A percentile compares a stretch with the other conserved stretches of the same genome.
phyloP scores from a whole-genome alignment of 176 grass and related monocot genomes.

The Paspalum vaginatum region DNA sequence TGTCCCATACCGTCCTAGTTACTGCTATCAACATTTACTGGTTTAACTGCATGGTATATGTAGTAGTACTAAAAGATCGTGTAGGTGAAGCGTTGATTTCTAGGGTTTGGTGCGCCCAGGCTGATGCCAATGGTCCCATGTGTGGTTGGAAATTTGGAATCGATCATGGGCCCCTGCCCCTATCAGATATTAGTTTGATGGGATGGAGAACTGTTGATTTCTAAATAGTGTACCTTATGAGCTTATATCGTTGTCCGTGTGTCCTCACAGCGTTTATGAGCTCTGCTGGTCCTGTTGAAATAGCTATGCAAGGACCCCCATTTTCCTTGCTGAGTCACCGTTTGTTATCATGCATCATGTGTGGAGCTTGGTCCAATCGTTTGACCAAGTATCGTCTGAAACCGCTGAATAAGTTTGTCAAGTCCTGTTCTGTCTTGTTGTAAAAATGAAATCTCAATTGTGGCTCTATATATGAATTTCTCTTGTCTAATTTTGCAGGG shows the following conservation, averaged over 20 bases:
- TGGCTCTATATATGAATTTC: constrained; percentile 18
- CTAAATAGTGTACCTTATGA: constrained; percentile 19
- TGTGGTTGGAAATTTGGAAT: constrained; percentile 33
- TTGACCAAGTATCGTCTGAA: not conserved
- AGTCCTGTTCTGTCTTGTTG: constrained; percentile 2
- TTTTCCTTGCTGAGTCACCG: not conserved
- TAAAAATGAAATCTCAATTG: constrained; percentile 8
- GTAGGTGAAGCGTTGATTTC: constrained; percentile 44
- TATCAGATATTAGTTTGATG: not conserved
- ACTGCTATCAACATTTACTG: not conserved
- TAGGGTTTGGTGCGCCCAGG: constrained; percentile 26
- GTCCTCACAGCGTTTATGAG: constrained; percentile 1
- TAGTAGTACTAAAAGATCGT: constrained; percentile 23
- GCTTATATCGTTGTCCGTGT: not conserved
- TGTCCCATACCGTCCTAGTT: not conserved
- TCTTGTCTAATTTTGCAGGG: constrained; percentile 42
- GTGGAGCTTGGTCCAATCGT: not conserved
- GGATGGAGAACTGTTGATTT: constrained; percentile 7
- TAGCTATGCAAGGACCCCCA: not conserved
- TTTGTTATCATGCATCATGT: not conserved
- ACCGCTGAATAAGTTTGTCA: not conserved
- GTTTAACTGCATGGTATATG: constrained; percentile 18
- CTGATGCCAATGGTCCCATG: constrained; percentile 25
- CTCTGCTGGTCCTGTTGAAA: not conserved
- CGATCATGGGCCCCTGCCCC: not conserved